Evolutionary conservation across 1,284 basidiomycete species (phyloP).

Genomic region (Puccinia novopanici): DNA sequence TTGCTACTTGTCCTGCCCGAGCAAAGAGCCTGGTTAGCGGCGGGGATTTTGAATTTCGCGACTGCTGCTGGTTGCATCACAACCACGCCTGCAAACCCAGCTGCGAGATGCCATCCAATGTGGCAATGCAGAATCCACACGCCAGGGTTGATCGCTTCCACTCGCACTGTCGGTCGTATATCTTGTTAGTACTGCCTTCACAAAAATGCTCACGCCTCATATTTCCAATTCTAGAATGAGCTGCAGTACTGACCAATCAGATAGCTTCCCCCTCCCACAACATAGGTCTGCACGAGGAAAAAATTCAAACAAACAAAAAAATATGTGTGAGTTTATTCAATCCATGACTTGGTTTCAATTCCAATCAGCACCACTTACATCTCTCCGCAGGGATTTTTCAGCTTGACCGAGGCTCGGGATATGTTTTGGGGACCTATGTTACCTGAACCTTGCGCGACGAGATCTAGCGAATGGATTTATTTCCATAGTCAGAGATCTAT

Average conservation of each 20-base stretch:
- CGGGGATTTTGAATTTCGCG: constrained; percentile 51
- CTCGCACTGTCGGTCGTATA: constrained; percentile 25
- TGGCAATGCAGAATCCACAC: constrained; percentile 54
- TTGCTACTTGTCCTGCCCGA: constrained; percentile 30
- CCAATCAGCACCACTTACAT: constrained; percentile 23
- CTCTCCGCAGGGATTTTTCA: constrained; percentile 40
- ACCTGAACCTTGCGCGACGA: constrained; percentile 43
- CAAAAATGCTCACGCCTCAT: too few species aligned
- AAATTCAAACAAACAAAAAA: too few species aligned
- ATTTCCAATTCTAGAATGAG: not conserved
- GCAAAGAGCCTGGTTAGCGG: constrained; percentile 54
- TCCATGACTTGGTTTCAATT: not conserved
- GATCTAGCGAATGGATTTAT: constrained; percentile 18
- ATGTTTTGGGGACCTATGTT: constrained; percentile 43
- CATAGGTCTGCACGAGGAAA: constrained; percentile 34
- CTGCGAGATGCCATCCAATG: constrained; percentile 55
- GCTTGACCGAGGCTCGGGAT: not conserved
- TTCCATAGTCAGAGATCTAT: not conserved
- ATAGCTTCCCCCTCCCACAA: constrained; percentile 45
- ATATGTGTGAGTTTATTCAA: not conserved
- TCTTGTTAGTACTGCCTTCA: not conserved
- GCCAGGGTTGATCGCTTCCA: constrained; percentile 34
- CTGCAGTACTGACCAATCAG: constrained; percentile 27
- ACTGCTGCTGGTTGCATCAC: constrained; percentile 55
- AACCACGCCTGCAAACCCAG: constrained; percentile 55